A percentile compares a stretch with the other conserved stretches of the same genome.
These are phyloP conservation scores for Cercospora brassicicola DNA, from an alignment of 2,329 filamentous ascomycete species.

Conservation along the genomic window DNA sequence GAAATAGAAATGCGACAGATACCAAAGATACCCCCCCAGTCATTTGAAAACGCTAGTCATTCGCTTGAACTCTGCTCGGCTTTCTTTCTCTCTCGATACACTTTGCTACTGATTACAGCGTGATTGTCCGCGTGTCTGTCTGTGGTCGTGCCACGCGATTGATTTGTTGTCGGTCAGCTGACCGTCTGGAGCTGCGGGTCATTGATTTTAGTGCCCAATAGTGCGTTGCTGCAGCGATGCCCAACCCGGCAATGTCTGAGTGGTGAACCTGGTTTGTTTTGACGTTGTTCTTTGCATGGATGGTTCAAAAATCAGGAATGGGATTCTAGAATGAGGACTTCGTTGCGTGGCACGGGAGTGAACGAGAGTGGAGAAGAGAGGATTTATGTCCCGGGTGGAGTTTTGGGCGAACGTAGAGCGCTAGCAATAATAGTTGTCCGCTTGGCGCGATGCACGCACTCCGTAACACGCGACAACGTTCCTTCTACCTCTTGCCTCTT, in stretches of 20 bases:
- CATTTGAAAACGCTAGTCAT: slow-evolving; percentile 1
- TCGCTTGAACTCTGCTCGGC: not conserved
- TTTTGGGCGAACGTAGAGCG: not conserved
- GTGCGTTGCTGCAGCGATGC: not conserved
- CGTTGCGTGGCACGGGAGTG: not conserved
- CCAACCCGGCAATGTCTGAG: not conserved
- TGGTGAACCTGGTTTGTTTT: not conserved
- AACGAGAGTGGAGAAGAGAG: not conserved
- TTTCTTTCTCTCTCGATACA: not conserved
- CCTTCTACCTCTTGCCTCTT: not conserved
- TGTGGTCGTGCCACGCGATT: not conserved
- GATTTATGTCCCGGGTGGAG: not conserved
- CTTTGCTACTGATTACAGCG: not conserved
- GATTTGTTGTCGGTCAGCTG: not conserved
- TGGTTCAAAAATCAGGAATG: not conserved
- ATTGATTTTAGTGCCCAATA: slow-evolving; percentile 46
- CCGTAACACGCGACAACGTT: too few species aligned
- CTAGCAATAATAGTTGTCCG: not conserved
- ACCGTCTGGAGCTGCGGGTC: not conserved
- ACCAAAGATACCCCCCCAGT: slow-evolving; percentile 11
- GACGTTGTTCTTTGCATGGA: not conserved
- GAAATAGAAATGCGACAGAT: slow-evolving; percentile 6
- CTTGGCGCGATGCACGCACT: not conserved
- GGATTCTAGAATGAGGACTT: not conserved
- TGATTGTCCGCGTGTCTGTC: not conserved